Base-by-base conservation (phyloP, 2,329 filamentous ascomycete species). In the Berkeleyomyces rouxiae region DNA sequence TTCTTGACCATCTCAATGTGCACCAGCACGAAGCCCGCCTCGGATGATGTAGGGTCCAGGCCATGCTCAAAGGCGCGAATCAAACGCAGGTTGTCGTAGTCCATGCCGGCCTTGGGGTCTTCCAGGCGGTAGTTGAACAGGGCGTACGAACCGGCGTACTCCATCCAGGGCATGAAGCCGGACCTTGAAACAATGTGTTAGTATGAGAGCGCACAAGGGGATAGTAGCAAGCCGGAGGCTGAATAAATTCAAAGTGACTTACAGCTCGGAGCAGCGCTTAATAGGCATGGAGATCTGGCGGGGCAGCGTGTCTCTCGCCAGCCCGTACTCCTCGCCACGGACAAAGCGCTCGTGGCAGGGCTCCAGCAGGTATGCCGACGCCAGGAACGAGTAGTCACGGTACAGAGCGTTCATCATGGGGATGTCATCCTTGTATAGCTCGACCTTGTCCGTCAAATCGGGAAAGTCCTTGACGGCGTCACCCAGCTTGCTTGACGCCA, bases 1-100 rank as follows among this genome's bases (percentile, higher is more conserved):
- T 95, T 84, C 71, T 85, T 85, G 59, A 96, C 92, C 91, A 96
- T 97, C 73, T 95, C 90, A 60, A 97, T 85, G 72, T 96, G 92
- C 3, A 93, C 91, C 10, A 96, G 81, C n/a, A 96, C 90, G 71
- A 97, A 96, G 59, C 92, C 92, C 0, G 92, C 92, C 73, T 96
- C 92, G 6, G 90, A 96, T 2, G 89, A 95, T 40, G 80, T 80
- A 0, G 88, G 88, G 71, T 96, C 88, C 7, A 96, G 83, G 11
- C 92, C 92, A 68, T 86, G 82, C 74, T 96, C 91, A 69, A 96
- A 97, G 33, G 90, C 92, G 43, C 92, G 88, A 70, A 96, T 85
- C 40, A 96, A 82, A 9, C 90, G 86, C 33, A 96, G 78, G 76
- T 87, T 86, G 68, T 78, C 75, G 70, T 85, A 85, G 44, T 79